Conservation (phyloP, 2,329 filamentous ascomycete genomes). For the Arthrobotrys pseudoclavata region DNA sequence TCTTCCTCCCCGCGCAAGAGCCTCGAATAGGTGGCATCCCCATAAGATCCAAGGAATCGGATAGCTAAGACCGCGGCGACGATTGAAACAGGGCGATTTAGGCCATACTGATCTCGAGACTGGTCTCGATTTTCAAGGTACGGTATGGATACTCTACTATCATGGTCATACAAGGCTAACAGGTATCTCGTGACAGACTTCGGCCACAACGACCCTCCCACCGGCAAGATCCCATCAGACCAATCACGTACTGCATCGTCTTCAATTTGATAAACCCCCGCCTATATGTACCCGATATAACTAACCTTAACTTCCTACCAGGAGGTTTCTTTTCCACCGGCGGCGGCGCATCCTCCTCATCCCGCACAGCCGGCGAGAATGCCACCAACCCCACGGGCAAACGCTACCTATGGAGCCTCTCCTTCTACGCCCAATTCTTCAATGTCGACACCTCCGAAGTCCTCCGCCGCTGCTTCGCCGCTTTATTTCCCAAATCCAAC, state of each 20-base stretch:
- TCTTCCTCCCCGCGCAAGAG: conserved; percentile 1
- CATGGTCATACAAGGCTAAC: conserved; percentile 18
- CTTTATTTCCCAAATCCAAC: conserved; percentile 91
- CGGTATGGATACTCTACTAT: conserved; percentile 69
- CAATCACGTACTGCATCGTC: conserved; percentile 54
- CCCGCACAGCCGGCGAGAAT: conserved; percentile 65
- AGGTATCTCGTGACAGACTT: conserved; percentile 61
- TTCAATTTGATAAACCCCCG: background rate
- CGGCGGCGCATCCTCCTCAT: conserved; percentile 65
- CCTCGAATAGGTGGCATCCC: background rate
- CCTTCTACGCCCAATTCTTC: conserved; percentile 98
- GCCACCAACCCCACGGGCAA: conserved; percentile 70
- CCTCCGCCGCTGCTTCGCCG: conserved; percentile 84
- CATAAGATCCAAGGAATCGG: conserved; percentile 11
- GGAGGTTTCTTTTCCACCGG: conserved; percentile 69
- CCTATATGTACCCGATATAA: conserved; percentile 63
- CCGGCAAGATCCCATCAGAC: conserved; percentile 62
- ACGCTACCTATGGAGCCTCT: conserved; percentile 90
- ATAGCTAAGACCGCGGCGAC: conserved; percentile 59
- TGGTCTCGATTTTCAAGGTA: conserved; percentile 98
- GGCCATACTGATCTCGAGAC: conserved; percentile 98
- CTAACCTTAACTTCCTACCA: conserved; percentile 67
- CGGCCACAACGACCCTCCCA: conserved; percentile 61
- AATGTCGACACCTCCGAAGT: conserved; percentile 96
- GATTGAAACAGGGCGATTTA: conserved; percentile 81